Percentiles rank a stretch among this genome's conserved stretches.
Evolutionary conservation across 2,329 filamentous ascomycete species (phyloP).

Genomic region (Penicillium sp.): DNA sequence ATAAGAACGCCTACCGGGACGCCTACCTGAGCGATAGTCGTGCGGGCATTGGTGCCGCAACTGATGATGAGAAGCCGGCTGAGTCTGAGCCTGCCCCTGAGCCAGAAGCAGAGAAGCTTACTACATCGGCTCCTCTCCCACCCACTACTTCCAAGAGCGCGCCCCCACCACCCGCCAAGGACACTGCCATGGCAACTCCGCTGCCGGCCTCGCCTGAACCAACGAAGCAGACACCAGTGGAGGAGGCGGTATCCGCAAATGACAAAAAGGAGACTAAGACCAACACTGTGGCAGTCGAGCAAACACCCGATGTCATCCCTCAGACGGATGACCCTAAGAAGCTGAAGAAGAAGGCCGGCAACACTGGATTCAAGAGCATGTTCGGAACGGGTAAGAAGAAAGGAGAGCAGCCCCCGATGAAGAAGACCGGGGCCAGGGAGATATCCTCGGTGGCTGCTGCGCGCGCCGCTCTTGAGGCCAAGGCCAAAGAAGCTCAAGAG

Average conservation of each 20-base stretch:
- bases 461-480: constrained; percentile 40
- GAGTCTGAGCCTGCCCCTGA: constrained; percentile 12
- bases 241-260: constrained; percentile 12
- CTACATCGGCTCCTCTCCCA: constrained; percentile 20
- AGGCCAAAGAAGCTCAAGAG: constrained; percentile 33
- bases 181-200: constrained; percentile 19
- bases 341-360: constrained; percentile 41
- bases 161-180: constrained; percentile 31
- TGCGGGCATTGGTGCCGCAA: constrained; percentile 62
- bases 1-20: constrained; percentile 78
- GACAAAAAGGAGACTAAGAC: constrained; percentile 17
- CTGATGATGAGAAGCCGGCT: constrained; percentile 38
- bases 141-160: constrained; percentile 27
- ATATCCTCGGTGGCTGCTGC: constrained; percentile 41
- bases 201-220: constrained; percentile 26
- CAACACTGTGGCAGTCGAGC: constrained; percentile 20
- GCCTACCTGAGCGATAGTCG: constrained; percentile 74
- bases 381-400: constrained; percentile 41
- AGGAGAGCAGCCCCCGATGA: constrained; percentile 30
- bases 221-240: constrained; percentile 19
- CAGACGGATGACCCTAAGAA: constrained; percentile 39
- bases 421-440: constrained; percentile 29
- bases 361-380: constrained; percentile 42
- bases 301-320: constrained; percentile 28
- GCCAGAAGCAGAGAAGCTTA: constrained; percentile 32